Percentiles rank a stretch among this genome's conserved stretches.
Conservation (phyloP, 345 rosid species). For the Hibiscus mutabilis region DNA sequence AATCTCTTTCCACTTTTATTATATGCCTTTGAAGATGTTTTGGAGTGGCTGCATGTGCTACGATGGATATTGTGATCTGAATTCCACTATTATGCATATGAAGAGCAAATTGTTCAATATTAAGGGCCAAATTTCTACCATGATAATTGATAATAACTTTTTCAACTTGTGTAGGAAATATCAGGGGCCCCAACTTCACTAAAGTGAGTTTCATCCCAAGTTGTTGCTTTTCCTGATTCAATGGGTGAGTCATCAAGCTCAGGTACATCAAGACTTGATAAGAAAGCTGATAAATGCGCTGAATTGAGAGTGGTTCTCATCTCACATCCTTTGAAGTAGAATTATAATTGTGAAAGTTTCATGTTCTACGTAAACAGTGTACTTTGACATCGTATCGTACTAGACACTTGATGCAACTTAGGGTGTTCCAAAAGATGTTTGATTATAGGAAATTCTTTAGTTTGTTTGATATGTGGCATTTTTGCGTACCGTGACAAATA, state of each 20-base stretch:
- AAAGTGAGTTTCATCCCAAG: slow-evolving; percentile 49
- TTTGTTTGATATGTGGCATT: not conserved
- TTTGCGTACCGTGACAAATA: not conserved
- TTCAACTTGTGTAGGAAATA: slow-evolving; percentile 50
- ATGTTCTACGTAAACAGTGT: not conserved
- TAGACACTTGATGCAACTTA: slow-evolving; percentile 1
- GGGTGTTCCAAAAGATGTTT: slow-evolving; percentile 1
- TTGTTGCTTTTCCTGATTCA: slow-evolving; percentile 70
- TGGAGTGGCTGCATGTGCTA: not conserved
- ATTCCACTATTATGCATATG: not conserved
- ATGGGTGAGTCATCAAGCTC: slow-evolving; percentile 91
- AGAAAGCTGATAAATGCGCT: slow-evolving; percentile 38
- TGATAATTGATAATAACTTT: slow-evolving; percentile 5
- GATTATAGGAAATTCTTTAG: not conserved
- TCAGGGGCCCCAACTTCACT: slow-evolving; percentile 83
- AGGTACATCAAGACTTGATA: slow-evolving; percentile 66
- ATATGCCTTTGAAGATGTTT: not conserved
- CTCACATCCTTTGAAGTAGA: not conserved
- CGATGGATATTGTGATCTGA: not conserved
- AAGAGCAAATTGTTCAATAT: not conserved
- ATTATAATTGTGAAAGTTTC: not conserved
- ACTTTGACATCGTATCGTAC: too few species aligned
- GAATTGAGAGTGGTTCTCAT: slow-evolving; percentile 28
- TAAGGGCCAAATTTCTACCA: not conserved
- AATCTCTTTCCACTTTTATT: not conserved